Evolutionary conservation across 2,329 filamentous ascomycete genomes (phyloP), one percentile per base, ranked within the genome.

Genomic region (Ambrosiella xylebori): DNA sequence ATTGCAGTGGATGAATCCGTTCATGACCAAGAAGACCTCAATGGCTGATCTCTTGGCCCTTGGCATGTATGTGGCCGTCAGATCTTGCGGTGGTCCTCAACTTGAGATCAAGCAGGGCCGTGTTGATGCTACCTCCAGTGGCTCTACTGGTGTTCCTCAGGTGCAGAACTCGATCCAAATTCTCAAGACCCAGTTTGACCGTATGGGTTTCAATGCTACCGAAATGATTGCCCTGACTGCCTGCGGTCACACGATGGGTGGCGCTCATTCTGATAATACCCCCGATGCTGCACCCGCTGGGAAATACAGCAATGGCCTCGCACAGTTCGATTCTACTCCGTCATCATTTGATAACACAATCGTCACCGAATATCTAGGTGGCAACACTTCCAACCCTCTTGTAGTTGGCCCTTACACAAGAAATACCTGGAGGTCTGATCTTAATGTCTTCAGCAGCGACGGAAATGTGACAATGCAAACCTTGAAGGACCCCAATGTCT

Each of bases 171-270:
- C 72, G 1, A 68, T 74, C 7, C 65, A 66, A 11, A 77, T 71
- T 1, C 81, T 82, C 63, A 64, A 68, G 56, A 73, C 75, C 55
- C 77, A 80, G 64, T 83, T 82, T 63, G 59, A 68, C 5, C 73
- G 79, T 54, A 77, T 81, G 71, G 80, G 80, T 5, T 82, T 82
- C 67, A 73, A 67, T 55, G 65, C 66, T 9, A 66, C 71, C 13
- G 77, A 82, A 62, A 82, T 82, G 78, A 80, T 83, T 47, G 73
- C 78, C 63, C 69, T 80, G 27, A 74, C 74, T 1, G 79, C 79
- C 8, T 84, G 80, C 64, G 80, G 80, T 1, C 80, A 84, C 65
- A 77, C 77, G 0, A 65, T 84, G 19, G 80, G 80, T 19, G 76
- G 79, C 13, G 79, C 82, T 7, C 80, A 83, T 66, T 69, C 70